These are phyloP conservation scores for Penicillium parvum DNA, from an alignment of 495 filamentous ascomycete genomes.

Conservation along the genomic window DNA sequence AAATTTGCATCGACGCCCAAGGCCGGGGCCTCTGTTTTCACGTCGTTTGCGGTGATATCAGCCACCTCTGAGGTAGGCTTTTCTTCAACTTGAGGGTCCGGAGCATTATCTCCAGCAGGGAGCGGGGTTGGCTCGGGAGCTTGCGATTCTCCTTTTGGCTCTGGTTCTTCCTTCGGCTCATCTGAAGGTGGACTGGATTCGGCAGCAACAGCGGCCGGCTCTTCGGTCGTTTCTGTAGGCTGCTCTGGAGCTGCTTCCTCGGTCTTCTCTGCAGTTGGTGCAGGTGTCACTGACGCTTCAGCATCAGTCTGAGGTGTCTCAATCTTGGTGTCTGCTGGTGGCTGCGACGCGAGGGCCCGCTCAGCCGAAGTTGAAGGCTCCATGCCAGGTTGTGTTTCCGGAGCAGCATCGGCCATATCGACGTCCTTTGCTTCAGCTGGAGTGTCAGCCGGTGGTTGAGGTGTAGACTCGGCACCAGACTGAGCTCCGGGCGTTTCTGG, in stretches of 20 bases:
- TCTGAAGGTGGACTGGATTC: background rate
- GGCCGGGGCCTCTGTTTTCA: slow-evolving; percentile 3
- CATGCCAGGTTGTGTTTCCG: slow-evolving; percentile 21
- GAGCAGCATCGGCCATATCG: slow-evolving; percentile 22
- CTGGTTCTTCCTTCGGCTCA: background rate
- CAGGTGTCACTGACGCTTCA: background rate
- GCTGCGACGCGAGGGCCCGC: background rate
- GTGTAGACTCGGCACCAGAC: slow-evolving; percentile 20
- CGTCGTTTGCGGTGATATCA: slow-evolving; percentile 4
- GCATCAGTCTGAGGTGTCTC: slow-evolving; percentile 6
- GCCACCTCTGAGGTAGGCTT: background rate
- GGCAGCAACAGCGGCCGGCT: background rate
- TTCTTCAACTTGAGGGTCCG: background rate
- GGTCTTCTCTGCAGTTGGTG: slow-evolving; percentile 7
- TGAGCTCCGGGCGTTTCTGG: slow-evolving; percentile 33
- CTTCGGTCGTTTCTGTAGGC: slow-evolving; percentile 4
- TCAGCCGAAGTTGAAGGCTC: slow-evolving; percentile 13
- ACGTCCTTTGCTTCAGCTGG: slow-evolving; percentile 20
- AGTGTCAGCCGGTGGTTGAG: slow-evolving; percentile 16
- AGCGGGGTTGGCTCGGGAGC: background rate
- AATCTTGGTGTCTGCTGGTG: background rate
- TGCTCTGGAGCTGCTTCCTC: slow-evolving; percentile 8
- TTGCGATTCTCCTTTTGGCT: background rate
- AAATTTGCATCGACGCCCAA: background rate
- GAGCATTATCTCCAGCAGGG: background rate